Percentiles rank a stretch among this genome's conserved stretches.
These are phyloP conservation scores for Lachnellula suecica DNA, from an alignment of 2,329 filamentous ascomycete species.

Conservation along the genomic window DNA sequence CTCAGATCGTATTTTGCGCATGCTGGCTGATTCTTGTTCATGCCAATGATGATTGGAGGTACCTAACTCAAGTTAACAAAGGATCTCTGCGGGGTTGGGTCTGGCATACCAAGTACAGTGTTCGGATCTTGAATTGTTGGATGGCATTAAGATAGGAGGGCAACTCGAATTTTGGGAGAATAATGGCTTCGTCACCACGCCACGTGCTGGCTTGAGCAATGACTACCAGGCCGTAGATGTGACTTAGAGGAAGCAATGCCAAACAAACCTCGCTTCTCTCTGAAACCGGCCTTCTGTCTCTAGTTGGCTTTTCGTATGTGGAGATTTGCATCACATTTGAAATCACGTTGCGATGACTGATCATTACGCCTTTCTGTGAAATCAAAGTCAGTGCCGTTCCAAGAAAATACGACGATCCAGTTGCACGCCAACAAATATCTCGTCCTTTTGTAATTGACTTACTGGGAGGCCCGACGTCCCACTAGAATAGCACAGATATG, in stretches of 20 bases:
- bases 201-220: conserved; percentile 65
- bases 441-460: conserved; percentile 13
- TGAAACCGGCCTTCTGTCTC: conserved; percentile 44
- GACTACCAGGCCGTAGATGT: conserved; percentile 78
- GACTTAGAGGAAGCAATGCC: conserved; percentile 82
- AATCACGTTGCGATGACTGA: conserved; percentile 81
- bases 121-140: conserved; percentile 66
- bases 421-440: too few relatives aligned
- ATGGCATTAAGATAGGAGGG: conserved; percentile 62
- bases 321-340: conserved; percentile 57
- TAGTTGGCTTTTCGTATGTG: conserved; percentile 51
- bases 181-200: conserved; percentile 70
- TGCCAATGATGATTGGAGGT: conserved; percentile 77
- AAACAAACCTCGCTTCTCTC: conserved; percentile 39
- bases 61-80: conserved; percentile 73
- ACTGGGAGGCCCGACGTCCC: conserved; percentile 60
- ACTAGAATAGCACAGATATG: conserved; percentile 73
- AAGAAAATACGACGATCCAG: too few relatives aligned
- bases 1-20: conserved; percentile 68
- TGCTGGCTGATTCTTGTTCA: conserved; percentile 63
- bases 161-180: conserved; percentile 76
- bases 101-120: conserved; percentile 60
- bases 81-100: conserved; percentile 49
- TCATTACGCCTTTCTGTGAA: conserved; percentile 74
- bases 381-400: neutral